Percentiles rank a stretch among this genome's conserved stretches.
Evolutionary conservation across 2,329 filamentous ascomycete genomes (phyloP).

Genomic region (Scopulariopsis brevicaulis): DNA sequence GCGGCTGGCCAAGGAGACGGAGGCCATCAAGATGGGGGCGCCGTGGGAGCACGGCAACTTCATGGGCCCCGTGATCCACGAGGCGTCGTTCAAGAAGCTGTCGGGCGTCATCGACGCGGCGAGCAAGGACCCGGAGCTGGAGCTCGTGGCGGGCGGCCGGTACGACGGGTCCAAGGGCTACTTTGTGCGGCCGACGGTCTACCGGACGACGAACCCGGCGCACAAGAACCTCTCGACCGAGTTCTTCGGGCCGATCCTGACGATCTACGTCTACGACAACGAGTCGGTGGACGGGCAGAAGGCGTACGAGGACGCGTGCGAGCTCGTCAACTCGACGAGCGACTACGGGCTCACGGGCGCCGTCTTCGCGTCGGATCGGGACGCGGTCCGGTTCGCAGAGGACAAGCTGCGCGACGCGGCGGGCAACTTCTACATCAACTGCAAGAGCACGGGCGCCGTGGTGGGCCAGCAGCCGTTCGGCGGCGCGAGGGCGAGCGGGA

Average conservation of each 20-base stretch:
- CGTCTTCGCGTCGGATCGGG: constrained; percentile 61
- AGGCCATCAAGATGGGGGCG: constrained; percentile 58
- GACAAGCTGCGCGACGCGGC: constrained; percentile 60
- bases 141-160: constrained; percentile 63
- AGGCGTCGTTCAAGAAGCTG: constrained; percentile 71
- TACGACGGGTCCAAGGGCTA: constrained; percentile 72
- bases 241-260: constrained; percentile 71
- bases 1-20: constrained; percentile 54
- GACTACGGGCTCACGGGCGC: constrained; percentile 72
- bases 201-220: constrained; percentile 59
- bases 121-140: constrained; percentile 62
- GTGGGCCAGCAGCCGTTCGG: constrained; percentile 66
- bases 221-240: constrained; percentile 69
- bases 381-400: constrained; percentile 56
- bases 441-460: constrained; percentile 66
- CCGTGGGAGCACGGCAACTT: constrained; percentile 65
- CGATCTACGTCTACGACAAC: constrained; percentile 70
- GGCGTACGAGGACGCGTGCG: constrained; percentile 47
- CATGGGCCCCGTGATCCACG: constrained; percentile 79
- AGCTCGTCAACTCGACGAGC: constrained; percentile 57
- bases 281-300: constrained; percentile 29
- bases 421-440: constrained; percentile 81
- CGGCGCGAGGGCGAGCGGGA: constrained; percentile 55
- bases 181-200: constrained; percentile 77
- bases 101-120: constrained; percentile 65